A percentile compares a stretch with the other conserved stretches of the same genome.
These are phyloP conservation scores for Paramecium sonneborni DNA, from an alignment of 73 alveolate genomes.

Conservation along the genomic window DNA sequence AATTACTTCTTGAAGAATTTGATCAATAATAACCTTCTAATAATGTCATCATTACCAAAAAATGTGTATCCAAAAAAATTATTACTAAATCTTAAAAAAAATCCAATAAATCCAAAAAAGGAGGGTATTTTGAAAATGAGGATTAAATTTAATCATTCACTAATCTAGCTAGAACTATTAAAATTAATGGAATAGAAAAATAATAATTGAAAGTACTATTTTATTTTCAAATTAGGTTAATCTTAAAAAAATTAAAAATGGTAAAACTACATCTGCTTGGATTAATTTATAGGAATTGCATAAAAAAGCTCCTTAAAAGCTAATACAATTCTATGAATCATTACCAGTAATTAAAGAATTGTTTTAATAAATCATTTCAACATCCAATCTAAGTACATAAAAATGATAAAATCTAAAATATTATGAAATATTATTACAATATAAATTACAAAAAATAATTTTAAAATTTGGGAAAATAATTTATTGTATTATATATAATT, in stretches of 20 bases:
- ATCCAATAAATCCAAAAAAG: not conserved
- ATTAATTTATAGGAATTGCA: not conserved
- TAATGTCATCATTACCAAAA: not conserved
- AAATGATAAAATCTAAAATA: not conserved
- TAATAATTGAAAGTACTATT: not conserved
- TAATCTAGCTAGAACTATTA: not conserved
- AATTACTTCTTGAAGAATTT: not conserved
- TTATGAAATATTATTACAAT: not conserved
- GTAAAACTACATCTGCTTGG: not conserved
- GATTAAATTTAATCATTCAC: not conserved
- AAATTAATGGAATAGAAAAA: not conserved
- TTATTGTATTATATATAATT: too few relatives aligned
- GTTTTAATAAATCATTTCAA: not conserved
- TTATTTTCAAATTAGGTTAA: not conserved
- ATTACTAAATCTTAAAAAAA: not conserved
- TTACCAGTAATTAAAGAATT: not conserved
- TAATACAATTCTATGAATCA: not conserved
- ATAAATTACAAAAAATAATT: too few relatives aligned
- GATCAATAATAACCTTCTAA: not conserved
- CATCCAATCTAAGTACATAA: not conserved
- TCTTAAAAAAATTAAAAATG: not conserved
- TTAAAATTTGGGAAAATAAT: too few relatives aligned
- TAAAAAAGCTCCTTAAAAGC: not conserved
- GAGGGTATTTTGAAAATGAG: too few relatives aligned
- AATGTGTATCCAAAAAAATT: not conserved